Base-by-base conservation (phyloP, 768 basidiomycete genomes). In the Hericium erinaceus region DNA sequence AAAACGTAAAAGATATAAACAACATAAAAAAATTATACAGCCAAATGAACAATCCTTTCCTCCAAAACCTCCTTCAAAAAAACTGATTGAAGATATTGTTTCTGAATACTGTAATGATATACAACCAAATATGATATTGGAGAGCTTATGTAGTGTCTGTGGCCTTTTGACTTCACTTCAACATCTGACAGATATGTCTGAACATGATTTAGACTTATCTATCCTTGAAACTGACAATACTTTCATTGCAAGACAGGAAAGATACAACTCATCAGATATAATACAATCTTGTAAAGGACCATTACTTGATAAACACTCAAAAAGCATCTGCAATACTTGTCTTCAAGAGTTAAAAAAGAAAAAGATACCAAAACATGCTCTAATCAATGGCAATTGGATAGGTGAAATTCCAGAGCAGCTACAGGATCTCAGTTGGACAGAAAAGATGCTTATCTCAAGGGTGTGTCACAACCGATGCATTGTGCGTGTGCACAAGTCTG, bases 351-450 rank as follows among this genome's bases (percentile, higher is more conserved):
- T 61, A 20, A 33, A 39, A 12, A 48, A 48, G 33, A 52, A 59
- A 4, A 64, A 54, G 39, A 54, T 64, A 3, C 72, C 73, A 3
- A 39, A 55, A 1, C 41, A 61, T 51, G 63, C 72, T 0, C 53
- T 75, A 5, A 71, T 72, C 0, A 73, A 72, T 62, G 67, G 70
- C 2, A 44, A 73, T 1, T 75, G 73, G 73, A 9, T 77, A 0
- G 74, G 75, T 0, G 52, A 67, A 1, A 66, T 74, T 1, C 75
- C 72, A 2, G 9, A 37, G 4, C 64, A 61, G 11, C 51, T 77
- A 1, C 28, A 64, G 38, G 49, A 59, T 2, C 58, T 76, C 1
- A 67, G 46, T 5, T 73, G 67, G 52, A 61, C 64, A 0, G 74
- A 77, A 57, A 65, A 69, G 26, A 57, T 68, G 28, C 52, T 72